These are phyloP conservation scores for Lyophyllum shimeji DNA, from an alignment of 768 basidiomycete genomes.

Conservation along the genomic window DNA sequence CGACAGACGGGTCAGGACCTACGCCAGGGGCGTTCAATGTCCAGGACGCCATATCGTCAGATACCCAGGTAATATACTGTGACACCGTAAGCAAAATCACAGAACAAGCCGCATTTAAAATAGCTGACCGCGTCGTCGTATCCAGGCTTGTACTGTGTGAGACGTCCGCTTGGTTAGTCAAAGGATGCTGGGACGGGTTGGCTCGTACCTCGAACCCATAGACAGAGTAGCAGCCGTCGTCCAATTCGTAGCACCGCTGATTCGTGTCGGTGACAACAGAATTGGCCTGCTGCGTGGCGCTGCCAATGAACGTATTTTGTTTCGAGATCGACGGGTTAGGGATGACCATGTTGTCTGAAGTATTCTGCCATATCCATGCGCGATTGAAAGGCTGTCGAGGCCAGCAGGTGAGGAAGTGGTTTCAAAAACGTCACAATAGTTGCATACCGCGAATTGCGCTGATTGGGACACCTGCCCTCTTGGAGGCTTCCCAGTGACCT, in stretches of 20 bases:
- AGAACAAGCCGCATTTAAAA: background rate
- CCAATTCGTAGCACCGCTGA: slow-evolving; percentile 64
- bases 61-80: slow-evolving; percentile 83
- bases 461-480: slow-evolving; percentile 76
- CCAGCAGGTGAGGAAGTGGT: slow-evolving; percentile 2
- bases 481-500: slow-evolving; percentile 46
- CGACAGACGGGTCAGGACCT: slow-evolving; percentile 51
- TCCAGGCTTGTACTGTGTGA: slow-evolving; percentile 42
- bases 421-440: slow-evolving; percentile 5
- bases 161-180: background rate
- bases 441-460: slow-evolving; percentile 71
- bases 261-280: slow-evolving; percentile 71
- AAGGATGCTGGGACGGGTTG: background rate
- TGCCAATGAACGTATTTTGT: slow-evolving; percentile 67
- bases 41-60: slow-evolving; percentile 65
- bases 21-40: slow-evolving; percentile 68
- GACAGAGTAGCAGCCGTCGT: slow-evolving; percentile 56
- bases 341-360: slow-evolving; percentile 54
- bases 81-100: background rate
- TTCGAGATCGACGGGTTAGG: slow-evolving; percentile 49
- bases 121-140: slow-evolving; percentile 57
- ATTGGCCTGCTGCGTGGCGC: slow-evolving; percentile 72
- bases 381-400: slow-evolving; percentile 64
- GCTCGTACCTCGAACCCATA: slow-evolving; percentile 73
- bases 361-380: slow-evolving; percentile 66